Evolutionary conservation across 73 alveolate genomes (phyloP), one percentile per base, ranked within the genome.

Genomic region (Uronychia setigera): DNA sequence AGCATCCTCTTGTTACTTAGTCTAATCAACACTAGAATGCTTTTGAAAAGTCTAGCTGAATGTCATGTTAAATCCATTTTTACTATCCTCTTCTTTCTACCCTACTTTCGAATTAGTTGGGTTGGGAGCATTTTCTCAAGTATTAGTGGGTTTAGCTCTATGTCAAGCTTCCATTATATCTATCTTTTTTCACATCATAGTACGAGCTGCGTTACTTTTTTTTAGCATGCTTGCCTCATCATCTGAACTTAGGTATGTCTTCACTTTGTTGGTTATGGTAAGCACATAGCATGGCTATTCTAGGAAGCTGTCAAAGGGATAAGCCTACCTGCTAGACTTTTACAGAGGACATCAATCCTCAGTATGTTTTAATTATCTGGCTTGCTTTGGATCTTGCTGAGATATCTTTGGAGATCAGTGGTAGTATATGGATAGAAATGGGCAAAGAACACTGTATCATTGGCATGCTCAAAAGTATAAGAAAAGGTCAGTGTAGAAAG

Each of bases 381-480:
- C 78, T 58, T 26, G 30, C 32, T 78, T 78, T 31, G 32, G n/a
- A 1, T 32, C 35, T 78, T 77, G 27, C 58, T 85, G 74, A 83
- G 34, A 77, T 94, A 93, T 30, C 88, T 89, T 29, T 80, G 89
- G 35, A 94, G 84, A 83, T 94, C 97, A 1, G 96, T 82, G 81
- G 92, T 85, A 0, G 98, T 94, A 76, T 85, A 94, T 5, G 98
- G 98, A 80, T 87, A 89, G 74, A 93, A 94, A 84, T 94, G 95
- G 30, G 96, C 94, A 76, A 94, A 94, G 84, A 83, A 94, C 75
- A 94, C 96, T 77, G 87, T 95, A 74, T 94, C 98, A 76, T 94
- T 81, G 86, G 89, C 97, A 79, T 74, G 88, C 81, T 88, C 87
- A 32, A 89, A 94, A 34, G 97, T 92, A 79, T 92, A 94, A 80